Conservation (phyloP, 306 rosid species). For the Fragaria vesca region DNA sequence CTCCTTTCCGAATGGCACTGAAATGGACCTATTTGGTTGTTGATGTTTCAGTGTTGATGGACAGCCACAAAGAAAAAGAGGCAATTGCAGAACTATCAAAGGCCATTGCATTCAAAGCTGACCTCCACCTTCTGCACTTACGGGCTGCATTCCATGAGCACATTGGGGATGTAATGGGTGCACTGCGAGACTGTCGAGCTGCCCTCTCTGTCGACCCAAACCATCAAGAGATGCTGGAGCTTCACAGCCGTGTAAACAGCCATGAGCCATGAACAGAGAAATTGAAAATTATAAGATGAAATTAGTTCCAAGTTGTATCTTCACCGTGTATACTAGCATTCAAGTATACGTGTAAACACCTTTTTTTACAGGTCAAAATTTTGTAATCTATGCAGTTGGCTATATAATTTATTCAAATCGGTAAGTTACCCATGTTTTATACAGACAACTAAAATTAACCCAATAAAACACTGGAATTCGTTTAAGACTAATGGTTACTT, state of each 20-base stretch:
- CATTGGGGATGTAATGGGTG: constrained; percentile 68
- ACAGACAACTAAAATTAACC: background rate
- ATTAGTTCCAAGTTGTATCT: constrained; percentile 4
- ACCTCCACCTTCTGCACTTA: constrained; percentile 84
- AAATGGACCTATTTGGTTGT: constrained; percentile 8
- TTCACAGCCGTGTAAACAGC: constrained; percentile 84
- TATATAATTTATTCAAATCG: constrained; percentile 27
- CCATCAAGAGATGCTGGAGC: constrained; percentile 92
- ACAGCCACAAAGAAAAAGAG: constrained; percentile 68
- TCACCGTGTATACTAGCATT: constrained; percentile 32
- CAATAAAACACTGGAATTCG: background rate
- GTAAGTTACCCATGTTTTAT: background rate
- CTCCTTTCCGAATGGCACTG: constrained; percentile 2
- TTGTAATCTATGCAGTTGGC: constrained; percentile 37
- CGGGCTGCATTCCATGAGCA: constrained; percentile 95
- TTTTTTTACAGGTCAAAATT: constrained; percentile 24
- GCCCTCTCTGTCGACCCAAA: constrained; percentile 92
- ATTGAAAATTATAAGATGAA: background rate
- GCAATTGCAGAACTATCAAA: constrained; percentile 82
- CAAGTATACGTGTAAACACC: constrained; percentile 1
- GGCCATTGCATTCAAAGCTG: constrained; percentile 90
- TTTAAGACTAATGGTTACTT: background rate
- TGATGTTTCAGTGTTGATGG: constrained; percentile 74
- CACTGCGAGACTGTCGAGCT: constrained; percentile 86
- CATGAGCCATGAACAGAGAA: constrained; percentile 32